phyloP scores from a whole-genome alignment of 2,329 filamentous ascomycete species.

The Annulohypoxylon truncatum region DNA sequence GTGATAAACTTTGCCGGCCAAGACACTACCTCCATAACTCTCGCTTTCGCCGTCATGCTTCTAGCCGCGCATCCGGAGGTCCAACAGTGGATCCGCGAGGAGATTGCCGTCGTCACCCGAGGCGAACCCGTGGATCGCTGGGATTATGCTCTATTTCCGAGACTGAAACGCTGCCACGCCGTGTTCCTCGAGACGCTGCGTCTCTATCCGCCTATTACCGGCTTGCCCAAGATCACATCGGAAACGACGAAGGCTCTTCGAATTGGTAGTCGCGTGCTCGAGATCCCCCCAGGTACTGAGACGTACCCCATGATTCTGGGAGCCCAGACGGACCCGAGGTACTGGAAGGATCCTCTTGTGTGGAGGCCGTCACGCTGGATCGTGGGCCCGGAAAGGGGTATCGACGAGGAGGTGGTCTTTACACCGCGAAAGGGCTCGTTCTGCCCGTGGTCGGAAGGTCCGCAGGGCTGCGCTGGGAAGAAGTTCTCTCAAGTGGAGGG shows the following conservation, averaged over 20 bases:
- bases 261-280: constrained; percentile 34
- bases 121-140: constrained; percentile 43
- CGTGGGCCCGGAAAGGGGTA: neutral
- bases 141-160: constrained; percentile 55
- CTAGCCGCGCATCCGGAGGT: constrained; percentile 57
- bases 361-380: constrained; percentile 47
- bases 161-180: constrained; percentile 54
- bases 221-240: constrained; percentile 37
- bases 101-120: constrained; percentile 48
- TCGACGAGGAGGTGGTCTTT: constrained; percentile 33
- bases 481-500: constrained; percentile 50
- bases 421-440: constrained; percentile 36
- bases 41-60: constrained; percentile 56
- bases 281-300: constrained; percentile 42
- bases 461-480: constrained; percentile 47
- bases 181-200: constrained; percentile 57
- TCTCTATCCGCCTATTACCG: constrained; percentile 51
- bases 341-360: constrained; percentile 42
- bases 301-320: constrained; percentile 37
- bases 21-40: constrained; percentile 60
- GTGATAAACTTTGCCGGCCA: constrained; percentile 63
- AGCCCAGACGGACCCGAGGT: constrained; percentile 44
- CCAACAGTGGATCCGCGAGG: constrained; percentile 59
- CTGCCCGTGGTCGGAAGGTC: constrained; percentile 49
- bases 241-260: constrained; percentile 23